Base-by-base conservation (phyloP, 192 early-diverging fungal species). In the Backusella parvicylindrica region DNA sequence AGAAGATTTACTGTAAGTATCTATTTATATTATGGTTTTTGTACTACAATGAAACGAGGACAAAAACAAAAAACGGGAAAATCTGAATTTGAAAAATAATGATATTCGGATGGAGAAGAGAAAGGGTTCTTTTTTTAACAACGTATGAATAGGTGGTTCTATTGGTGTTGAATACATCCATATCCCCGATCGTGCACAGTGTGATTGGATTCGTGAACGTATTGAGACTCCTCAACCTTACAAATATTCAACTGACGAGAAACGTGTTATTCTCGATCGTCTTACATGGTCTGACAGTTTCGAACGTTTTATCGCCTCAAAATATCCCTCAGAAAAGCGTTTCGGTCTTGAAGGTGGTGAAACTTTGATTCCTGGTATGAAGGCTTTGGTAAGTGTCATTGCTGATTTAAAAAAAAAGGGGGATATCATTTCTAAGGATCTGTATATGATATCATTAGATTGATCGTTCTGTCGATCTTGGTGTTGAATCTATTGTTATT, bases 261-360 rank as follows among this genome's bases (percentile, higher is more conserved):
- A 98, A 88, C 78, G 86, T 15, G 89, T 95, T 71, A 96, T 99
- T 74, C 88, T 99, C 33, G 97, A 98, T 82, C 95, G 98, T 37
- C 86, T 99, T 83, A 94, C 95, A 76, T 99, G 98, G 98, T 94
- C 93, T 76, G 95, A 95, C 86, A 91, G 91, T 60, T 99, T 99
- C 84, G 98, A 99, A 77, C 89, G 94, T 72, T 99, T 98, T 77
- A 92, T 97, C 53, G 89, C 98, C 16, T 94, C 92, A 64, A 99
- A 99, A 87, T 99, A 95, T 86, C 97, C 97, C 68, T 93, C 89
- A 76, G 95, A 97, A 83, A 98, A 98, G 90, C 88, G 98, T 56
- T 99, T 99, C 75, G 98, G 98, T 75, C 89, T 99, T 53, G 98
- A 99, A 82, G 98, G 98, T 76, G 95, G 95, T 83, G 98, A 99